Evolutionary conservation across 176 grass and related monocot genomes (phyloP), one percentile per base, ranked within the genome.

Genomic region (Chloris gayana): DNA sequence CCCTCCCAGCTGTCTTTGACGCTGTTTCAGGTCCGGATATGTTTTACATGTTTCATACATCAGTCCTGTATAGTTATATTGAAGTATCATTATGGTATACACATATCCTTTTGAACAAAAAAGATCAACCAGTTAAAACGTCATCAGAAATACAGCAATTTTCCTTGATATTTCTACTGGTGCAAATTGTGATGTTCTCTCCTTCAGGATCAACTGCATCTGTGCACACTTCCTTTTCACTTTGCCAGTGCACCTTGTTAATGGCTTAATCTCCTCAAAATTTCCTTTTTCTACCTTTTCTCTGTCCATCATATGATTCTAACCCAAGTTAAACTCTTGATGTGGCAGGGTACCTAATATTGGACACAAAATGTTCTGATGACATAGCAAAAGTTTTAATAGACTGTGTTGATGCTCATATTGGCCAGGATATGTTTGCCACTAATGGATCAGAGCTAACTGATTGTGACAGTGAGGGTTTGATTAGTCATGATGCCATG

Each of bases 1-100:
- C 19, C 65, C 88, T 98, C 89, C 95, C 95, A 60, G 51, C 69
- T 64, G 86, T 89, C 67, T 92, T 98, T 32, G 75, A 86, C 74
- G 84, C 88, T 75, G 78, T 87, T 91, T 85, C 88, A 95, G 90
- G 95, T 98, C n/a, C 14, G 68, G 31, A 61, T 73, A 54, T 85
- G 11, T 29, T 61, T 60, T 85, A 62, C 30, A 25, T 57, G 18
- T 74, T 50, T 84, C 17, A 29, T 58, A 21, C 12, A 35, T 27
- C 19, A 69, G 10, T 4, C 46, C 51, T 62, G 58, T 47, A 61
- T 45, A 58, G 12, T 37, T 3, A 37, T 37, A 37, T 37, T 37
- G 2, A 37, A 37, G 35, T 37, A 6, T 54, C 39, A 39, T 60
- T 59, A 84, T 51, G 22, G 30, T 63, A 54, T 64, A 39, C 24